These are phyloP conservation scores for Lactuca saligna DNA, from an alignment of 129 eudicot genomes.

Conservation along the genomic window DNA sequence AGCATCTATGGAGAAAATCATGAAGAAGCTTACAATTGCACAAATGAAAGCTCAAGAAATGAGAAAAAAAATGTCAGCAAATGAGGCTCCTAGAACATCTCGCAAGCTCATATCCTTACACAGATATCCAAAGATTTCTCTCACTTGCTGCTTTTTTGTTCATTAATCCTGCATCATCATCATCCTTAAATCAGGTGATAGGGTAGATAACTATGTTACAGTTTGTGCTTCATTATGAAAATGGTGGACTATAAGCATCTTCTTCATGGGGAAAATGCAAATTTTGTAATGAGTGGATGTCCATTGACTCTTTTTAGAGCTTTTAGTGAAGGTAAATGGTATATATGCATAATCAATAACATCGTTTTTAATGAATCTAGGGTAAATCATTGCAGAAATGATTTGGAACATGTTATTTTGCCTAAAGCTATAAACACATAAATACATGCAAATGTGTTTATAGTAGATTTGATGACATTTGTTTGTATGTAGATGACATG, in stretches of 20 bases:
- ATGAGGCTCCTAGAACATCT: constrained; percentile 30
- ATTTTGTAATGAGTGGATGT: constrained; percentile 10
- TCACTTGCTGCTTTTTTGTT: constrained; percentile 44
- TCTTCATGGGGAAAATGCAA: constrained; percentile 14
- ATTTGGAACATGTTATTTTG: too few relatives aligned
- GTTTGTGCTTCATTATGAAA: constrained; percentile 21
- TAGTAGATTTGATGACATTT: too few relatives aligned
- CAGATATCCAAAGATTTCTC: constrained; percentile 40
- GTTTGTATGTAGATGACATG: too few relatives aligned
- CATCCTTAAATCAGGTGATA: constrained; percentile 24
- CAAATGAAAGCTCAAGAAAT: constrained; percentile 67
- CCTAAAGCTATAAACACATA: too few relatives aligned
- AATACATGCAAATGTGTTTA: neutral
- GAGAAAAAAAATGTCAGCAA: constrained; percentile 47
- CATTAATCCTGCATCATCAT: constrained; percentile 11
- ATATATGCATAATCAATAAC: too few relatives aligned
- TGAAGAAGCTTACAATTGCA: constrained; percentile 64
- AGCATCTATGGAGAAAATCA: constrained; percentile 75
- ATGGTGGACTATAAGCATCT: constrained; percentile 19
- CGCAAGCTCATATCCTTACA: constrained; percentile 30
- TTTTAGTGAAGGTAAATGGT: too few relatives aligned
- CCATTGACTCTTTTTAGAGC: neutral
- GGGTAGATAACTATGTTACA: constrained; percentile 12
- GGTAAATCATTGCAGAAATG: too few relatives aligned
- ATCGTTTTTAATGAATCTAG: too few relatives aligned